phyloP scores from a whole-genome alignment of 805 yeast species.

The Grigorovia humatica region DNA sequence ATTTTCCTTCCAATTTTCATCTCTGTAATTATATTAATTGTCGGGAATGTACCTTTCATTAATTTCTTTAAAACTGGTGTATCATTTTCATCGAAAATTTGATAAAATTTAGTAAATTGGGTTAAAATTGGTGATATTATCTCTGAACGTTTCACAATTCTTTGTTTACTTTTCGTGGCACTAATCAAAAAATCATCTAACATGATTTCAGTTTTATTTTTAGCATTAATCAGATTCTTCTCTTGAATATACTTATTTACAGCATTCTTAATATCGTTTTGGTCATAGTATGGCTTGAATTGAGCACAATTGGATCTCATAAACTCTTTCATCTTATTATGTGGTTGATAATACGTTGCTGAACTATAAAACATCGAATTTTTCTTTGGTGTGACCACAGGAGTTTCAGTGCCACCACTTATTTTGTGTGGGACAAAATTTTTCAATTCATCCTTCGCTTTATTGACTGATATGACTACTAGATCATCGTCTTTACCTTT shows the following conservation, averaged over 20 bases:
- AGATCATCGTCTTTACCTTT: conserved; percentile 84
- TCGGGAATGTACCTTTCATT: conserved; percentile 58
- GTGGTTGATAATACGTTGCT: conserved; percentile 47
- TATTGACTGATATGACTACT: conserved; percentile 42
- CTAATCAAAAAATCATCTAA: conserved; percentile 48
- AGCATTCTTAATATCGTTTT: conserved; percentile 43
- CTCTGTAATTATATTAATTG: conserved; percentile 56
- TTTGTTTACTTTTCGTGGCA: conserved; percentile 17
- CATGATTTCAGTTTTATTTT: conserved; percentile 43
- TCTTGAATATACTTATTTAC: conserved; percentile 47
- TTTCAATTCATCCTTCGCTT: conserved; percentile 39
- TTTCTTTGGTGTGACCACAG: conserved; percentile 1
- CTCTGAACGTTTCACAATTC: conserved; percentile 33
- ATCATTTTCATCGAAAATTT: conserved; percentile 31
- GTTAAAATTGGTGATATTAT: conserved; percentile 36
- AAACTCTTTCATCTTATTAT: conserved; percentile 36
- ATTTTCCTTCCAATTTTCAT: conserved; percentile 73
- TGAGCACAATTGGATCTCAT: conserved; percentile 34
- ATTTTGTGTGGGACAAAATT: conserved; percentile 57
- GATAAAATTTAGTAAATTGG: conserved; percentile 41
- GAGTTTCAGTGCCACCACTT: background rate
- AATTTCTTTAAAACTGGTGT: conserved; percentile 37
- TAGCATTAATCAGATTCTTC: conserved; percentile 40
- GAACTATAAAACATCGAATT: background rate
- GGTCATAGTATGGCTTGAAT: conserved; percentile 38